Percentiles rank a stretch among this genome's conserved stretches.
Evolutionary conservation across 1,139 yeast species (phyloP).

Genomic region (Yamadazyma taylorii): DNA sequence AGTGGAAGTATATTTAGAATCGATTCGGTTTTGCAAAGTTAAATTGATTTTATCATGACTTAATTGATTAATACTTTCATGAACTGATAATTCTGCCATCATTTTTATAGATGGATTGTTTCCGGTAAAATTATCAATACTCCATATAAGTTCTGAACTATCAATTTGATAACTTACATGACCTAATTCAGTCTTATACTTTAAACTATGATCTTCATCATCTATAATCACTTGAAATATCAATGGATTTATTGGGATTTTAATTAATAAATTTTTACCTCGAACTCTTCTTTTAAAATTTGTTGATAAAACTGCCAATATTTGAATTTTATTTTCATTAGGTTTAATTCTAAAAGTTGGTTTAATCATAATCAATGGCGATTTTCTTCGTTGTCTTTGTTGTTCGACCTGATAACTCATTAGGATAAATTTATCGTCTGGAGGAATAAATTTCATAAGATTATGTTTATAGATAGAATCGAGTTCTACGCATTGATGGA

Average conservation of each 20-base stretch:
- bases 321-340: slow-evolving; percentile 28
- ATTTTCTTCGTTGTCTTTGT: slow-evolving; percentile 32
- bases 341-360: slow-evolving; percentile 34
- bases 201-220: slow-evolving; percentile 28
- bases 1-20: slow-evolving; percentile 1
- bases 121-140: slow-evolving; percentile 57
- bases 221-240: slow-evolving; percentile 36
- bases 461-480: slow-evolving; percentile 39
- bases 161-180: slow-evolving; percentile 41
- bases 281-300: slow-evolving; percentile 37
- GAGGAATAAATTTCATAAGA: slow-evolving; percentile 45
- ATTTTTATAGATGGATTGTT: slow-evolving; percentile 34
- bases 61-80: slow-evolving; percentile 8
- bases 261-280: slow-evolving; percentile 31
- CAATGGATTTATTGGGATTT: slow-evolving; percentile 38
- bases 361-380: slow-evolving; percentile 39
- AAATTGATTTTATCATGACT: slow-evolving; percentile 10
- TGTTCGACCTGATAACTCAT: slow-evolving; percentile 46
- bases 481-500: slow-evolving; percentile 47
- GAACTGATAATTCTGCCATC: slow-evolving; percentile 43
- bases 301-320: slow-evolving; percentile 36
- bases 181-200: slow-evolving; percentile 44
- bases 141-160: slow-evolving; percentile 61
- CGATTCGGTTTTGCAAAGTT: slow-evolving; percentile 9
- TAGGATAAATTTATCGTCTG: slow-evolving; percentile 44